phyloP scores from a whole-genome alignment of 2,329 filamentous ascomycete genomes.

The Albophoma yamanashiensis region DNA sequence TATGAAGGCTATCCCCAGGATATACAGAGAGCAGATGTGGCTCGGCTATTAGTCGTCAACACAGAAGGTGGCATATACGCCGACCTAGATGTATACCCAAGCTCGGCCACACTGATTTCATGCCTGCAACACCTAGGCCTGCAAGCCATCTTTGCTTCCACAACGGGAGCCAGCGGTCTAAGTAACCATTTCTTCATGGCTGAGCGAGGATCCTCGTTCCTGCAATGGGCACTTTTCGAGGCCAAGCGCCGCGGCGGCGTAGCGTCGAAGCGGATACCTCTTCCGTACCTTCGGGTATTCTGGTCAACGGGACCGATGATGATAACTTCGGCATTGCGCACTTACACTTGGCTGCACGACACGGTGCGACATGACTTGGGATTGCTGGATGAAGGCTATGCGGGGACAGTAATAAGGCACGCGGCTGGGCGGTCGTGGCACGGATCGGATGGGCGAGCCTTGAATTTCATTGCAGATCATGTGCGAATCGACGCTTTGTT shows the following conservation, averaged over 20 bases:
- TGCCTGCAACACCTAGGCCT: conserved; percentile 9
- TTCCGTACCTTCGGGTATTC: conserved; percentile 13
- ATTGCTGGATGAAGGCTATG: conserved; percentile 7
- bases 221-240: conserved; percentile 10
- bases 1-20: conserved; percentile 11
- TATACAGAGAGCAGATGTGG: conserved; percentile 13
- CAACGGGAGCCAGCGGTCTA: conserved; percentile 3
- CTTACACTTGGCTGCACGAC: conserved; percentile 8
- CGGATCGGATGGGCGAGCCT: conserved; percentile 7
- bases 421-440: conserved; percentile 14
- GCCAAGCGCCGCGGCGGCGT: conserved; percentile 9
- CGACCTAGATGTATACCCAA: conserved; percentile 12
- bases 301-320: conserved; percentile 15
- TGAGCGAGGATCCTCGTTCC: conserved; percentile 5
- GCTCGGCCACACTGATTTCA: conserved; percentile 1
- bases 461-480: conserved; percentile 12
- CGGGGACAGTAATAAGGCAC: conserved; percentile 5
- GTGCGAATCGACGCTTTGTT: neutral
- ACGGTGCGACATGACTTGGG: conserved; percentile 2
- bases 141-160: conserved; percentile 9
- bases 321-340: conserved; percentile 9
- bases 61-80: conserved; percentile 13
- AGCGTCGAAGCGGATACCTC: conserved; percentile 4
- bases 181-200: conserved; percentile 17
- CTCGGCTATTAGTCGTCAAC: conserved; percentile 10